Evolutionary conservation across 2,329 filamentous ascomycete genomes (phyloP).

Genomic region (Parasarocladium wereldwijsianum): DNA sequence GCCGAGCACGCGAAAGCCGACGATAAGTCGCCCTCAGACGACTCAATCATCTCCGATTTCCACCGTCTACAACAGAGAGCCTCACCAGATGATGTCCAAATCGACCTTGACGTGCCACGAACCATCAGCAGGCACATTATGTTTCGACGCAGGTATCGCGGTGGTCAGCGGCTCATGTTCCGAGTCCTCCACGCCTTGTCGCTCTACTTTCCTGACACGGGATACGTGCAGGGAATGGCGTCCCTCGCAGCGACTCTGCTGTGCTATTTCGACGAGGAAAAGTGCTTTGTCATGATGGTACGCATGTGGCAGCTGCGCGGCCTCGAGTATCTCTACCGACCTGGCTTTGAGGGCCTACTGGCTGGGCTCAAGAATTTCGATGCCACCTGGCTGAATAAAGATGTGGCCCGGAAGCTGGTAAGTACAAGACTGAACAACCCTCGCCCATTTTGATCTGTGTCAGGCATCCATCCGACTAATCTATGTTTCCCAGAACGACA

Average conservation of each 20-base stretch:
- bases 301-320: conserved; percentile 83
- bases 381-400: conserved; percentile 65
- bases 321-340: conserved; percentile 68
- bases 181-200: conserved; percentile 84
- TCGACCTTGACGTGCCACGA: conserved; percentile 89
- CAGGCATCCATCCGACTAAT: conserved; percentile 2
- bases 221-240: conserved; percentile 97
- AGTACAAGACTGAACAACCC: conserved; percentile 22
- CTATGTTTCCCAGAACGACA: conserved; percentile 39
- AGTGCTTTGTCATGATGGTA: conserved; percentile 91
- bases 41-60: conserved; percentile 57
- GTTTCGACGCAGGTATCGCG: conserved; percentile 84
- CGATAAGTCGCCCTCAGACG: conserved; percentile 47
- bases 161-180: conserved; percentile 83
- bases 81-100: conserved; percentile 87
- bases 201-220: conserved; percentile 78
- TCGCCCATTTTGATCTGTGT: conserved; percentile 5
- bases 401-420: conserved; percentile 70
- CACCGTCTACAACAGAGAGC: conserved; percentile 56
- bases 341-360: conserved; percentile 79
- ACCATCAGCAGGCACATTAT: conserved; percentile 95
- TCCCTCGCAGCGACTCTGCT: conserved; percentile 81
- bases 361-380: conserved; percentile 75
- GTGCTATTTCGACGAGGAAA: conserved; percentile 94
- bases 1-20: conserved; percentile 56